Percentiles rank a stretch among this genome's conserved stretches.
phyloP scores from a whole-genome alignment of 179 eudicot species.

The Dionaea muscipula region DNA sequence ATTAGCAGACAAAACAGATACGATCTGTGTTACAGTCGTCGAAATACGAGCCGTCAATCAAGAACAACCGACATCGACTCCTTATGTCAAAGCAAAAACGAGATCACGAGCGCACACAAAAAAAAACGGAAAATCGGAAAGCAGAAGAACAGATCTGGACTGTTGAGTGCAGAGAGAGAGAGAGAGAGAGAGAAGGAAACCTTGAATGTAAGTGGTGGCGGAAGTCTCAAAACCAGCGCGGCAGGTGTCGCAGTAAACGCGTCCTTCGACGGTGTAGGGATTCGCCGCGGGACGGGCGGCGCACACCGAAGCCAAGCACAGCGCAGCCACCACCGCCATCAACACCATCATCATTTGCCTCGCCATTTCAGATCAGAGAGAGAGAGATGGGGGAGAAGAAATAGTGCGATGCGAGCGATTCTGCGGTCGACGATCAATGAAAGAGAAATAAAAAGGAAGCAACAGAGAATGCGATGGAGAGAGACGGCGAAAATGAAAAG shows the following conservation, averaged over 20 bases:
- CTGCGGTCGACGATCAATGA: too few species aligned
- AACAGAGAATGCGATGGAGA: too few species aligned
- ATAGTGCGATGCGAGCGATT: too few species aligned
- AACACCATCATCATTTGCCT: conserved; percentile 5
- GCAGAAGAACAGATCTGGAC: background rate
- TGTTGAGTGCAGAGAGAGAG: background rate
- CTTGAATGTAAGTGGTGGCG: conserved; percentile 22
- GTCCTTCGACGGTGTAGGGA: conserved; percentile 19
- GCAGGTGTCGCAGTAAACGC: conserved; percentile 33
- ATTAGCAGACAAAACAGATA: too few species aligned
- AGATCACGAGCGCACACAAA: too few species aligned
- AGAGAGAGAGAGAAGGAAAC: conserved; percentile 7
- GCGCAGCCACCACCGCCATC: background rate
- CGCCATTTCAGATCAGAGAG: background rate
- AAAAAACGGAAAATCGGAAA: background rate
- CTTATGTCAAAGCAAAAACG: too few species aligned
- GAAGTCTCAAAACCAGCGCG: conserved; percentile 35
- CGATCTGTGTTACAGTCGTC: too few species aligned
- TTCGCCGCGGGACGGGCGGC: conserved; percentile 14
- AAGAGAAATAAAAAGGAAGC: too few species aligned
- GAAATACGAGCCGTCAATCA: too few species aligned
- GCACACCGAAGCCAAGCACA: conserved; percentile 13
- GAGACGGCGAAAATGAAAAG: too few species aligned
- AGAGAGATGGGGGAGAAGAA: too few species aligned
- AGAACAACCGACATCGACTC: too few species aligned